Conservation (phyloP, 2,329 filamentous ascomycete species). For the Grosmannia clavigera region DNA sequence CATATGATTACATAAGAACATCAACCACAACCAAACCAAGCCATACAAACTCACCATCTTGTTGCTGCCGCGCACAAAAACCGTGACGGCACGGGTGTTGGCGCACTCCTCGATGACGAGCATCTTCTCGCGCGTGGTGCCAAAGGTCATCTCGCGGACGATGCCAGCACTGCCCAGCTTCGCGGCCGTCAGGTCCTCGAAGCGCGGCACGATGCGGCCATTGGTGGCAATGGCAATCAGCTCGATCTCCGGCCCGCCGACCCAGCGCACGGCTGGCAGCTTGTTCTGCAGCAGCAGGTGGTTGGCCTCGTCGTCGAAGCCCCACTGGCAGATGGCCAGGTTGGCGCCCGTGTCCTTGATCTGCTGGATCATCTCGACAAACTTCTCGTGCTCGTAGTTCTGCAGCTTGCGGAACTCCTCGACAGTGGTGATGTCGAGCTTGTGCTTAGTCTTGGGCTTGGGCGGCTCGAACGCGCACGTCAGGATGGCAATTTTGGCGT, state of each 20-base stretch:
- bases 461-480: slow-evolving; percentile 98
- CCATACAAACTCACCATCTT: slow-evolving; percentile 64
- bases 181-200: slow-evolving; percentile 82
- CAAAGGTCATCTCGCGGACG: slow-evolving; percentile 91
- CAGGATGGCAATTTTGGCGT: slow-evolving; percentile 94
- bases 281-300: slow-evolving; percentile 93
- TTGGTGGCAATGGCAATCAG: slow-evolving; percentile 98
- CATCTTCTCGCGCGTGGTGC: slow-evolving; percentile 98
- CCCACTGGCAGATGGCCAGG: slow-evolving; percentile 97
- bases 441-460: slow-evolving; percentile 99
- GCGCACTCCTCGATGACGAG: slow-evolving; percentile 98
- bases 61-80: slow-evolving; percentile 95
- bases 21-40: too few relatives aligned
- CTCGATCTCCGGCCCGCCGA: slow-evolving; percentile 95
- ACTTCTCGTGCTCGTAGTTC: slow-evolving; percentile 90
- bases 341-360: slow-evolving; percentile 97
- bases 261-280: slow-evolving; percentile 92
- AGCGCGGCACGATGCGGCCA: slow-evolving; percentile 90
- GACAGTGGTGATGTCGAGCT: slow-evolving; percentile 91
- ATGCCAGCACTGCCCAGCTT: slow-evolving; percentile 86
- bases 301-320: slow-evolving; percentile 98
- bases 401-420: slow-evolving; percentile 98
- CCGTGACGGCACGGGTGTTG: slow-evolving; percentile 90
- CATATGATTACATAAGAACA: too few relatives aligned
- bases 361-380: slow-evolving; percentile 95